These are phyloP conservation scores for Amanita rubescens DNA, from an alignment of 768 basidiomycete genomes.

Conservation along the genomic window DNA sequence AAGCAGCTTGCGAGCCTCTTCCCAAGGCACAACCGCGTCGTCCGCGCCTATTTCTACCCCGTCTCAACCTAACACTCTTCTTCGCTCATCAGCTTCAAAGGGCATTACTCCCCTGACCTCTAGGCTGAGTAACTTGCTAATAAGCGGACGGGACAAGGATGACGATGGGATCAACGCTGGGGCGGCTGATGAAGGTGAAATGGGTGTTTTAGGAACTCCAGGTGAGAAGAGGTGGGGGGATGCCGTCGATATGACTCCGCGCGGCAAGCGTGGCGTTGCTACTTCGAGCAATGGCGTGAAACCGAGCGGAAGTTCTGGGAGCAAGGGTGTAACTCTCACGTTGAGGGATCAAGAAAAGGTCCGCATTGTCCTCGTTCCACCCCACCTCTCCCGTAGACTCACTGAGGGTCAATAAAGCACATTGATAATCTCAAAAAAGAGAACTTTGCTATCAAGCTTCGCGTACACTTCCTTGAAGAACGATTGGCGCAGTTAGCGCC, in stretches of 20 bases:
- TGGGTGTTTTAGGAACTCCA: conserved; percentile 47
- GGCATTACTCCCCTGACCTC: conserved; percentile 28
- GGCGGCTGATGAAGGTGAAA: conserved; percentile 32
- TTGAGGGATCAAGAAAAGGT: conserved; percentile 97
- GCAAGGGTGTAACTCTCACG: conserved; percentile 54
- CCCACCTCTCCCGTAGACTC: not conserved
- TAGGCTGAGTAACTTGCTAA: conserved; percentile 21
- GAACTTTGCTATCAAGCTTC: conserved; percentile 93
- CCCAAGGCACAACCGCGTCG: conserved; percentile 33
- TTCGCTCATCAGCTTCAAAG: conserved; percentile 26
- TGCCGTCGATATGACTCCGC: conserved; percentile 37
- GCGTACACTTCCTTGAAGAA: conserved; percentile 93
- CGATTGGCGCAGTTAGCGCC: conserved; percentile 84
- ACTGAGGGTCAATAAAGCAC: conserved; percentile 46
- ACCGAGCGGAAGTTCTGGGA: conserved; percentile 25
- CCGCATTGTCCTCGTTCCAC: conserved; percentile 12
- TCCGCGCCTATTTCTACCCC: conserved; percentile 42
- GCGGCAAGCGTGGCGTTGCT: not conserved
- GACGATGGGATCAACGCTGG: conserved; percentile 25
- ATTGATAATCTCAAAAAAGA: conserved; percentile 95
- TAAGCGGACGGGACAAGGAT: not conserved
- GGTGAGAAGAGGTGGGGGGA: conserved; percentile 37
- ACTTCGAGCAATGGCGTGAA: conserved; percentile 37
- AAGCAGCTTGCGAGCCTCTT: not conserved
- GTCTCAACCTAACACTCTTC: conserved; percentile 31